Percentiles rank a stretch among this genome's conserved stretches.
phyloP scores from a whole-genome alignment of 2,329 filamentous ascomycete genomes.

The Alternaria tenuissima region DNA sequence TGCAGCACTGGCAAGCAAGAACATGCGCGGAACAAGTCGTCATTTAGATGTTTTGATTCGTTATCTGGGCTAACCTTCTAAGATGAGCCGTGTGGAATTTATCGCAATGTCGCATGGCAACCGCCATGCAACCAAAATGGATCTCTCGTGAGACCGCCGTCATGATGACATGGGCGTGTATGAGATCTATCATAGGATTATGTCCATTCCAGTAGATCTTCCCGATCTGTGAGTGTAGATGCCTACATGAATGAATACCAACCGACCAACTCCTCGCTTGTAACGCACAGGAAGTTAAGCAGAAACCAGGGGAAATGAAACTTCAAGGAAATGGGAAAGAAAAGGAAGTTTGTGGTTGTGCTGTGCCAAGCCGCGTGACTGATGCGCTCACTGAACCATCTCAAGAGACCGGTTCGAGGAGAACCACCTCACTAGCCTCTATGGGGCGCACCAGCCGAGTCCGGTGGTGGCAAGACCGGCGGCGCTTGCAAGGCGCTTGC shows the following conservation, averaged over 20 bases:
- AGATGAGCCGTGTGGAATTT: neutral
- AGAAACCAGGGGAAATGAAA: conserved; percentile 5
- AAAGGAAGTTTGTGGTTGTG: conserved; percentile 4
- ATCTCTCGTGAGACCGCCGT: conserved; percentile 5
- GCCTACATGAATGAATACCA: conserved; percentile 26
- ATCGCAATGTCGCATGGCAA: neutral
- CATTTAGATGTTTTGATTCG: conserved; percentile 7
- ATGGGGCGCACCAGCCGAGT: conserved; percentile 48
- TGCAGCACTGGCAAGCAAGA: neutral
- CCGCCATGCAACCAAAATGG: conserved; percentile 3
- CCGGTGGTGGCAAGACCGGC: conserved; percentile 39
- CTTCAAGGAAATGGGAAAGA: conserved; percentile 15
- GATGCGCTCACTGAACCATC: conserved; percentile 17
- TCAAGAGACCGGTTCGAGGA: conserved; percentile 11
- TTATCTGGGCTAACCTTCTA: conserved; percentile 4
- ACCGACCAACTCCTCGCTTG: conserved; percentile 36
- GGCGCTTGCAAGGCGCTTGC: conserved; percentile 36
- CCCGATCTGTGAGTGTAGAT: conserved; percentile 25
- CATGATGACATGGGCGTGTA: conserved; percentile 1
- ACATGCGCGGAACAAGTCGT: neutral
- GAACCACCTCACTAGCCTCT: conserved; percentile 42
- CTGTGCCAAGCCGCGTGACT: conserved; percentile 1
- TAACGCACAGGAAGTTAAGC: conserved; percentile 14
- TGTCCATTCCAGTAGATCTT: conserved; percentile 18
- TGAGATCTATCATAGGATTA: conserved; percentile 17